Percentiles rank a stretch among this genome's conserved stretches.
Evolutionary conservation across 1,284 basidiomycete species (phyloP).

Genomic region (Garcileccinum viscosum): DNA sequence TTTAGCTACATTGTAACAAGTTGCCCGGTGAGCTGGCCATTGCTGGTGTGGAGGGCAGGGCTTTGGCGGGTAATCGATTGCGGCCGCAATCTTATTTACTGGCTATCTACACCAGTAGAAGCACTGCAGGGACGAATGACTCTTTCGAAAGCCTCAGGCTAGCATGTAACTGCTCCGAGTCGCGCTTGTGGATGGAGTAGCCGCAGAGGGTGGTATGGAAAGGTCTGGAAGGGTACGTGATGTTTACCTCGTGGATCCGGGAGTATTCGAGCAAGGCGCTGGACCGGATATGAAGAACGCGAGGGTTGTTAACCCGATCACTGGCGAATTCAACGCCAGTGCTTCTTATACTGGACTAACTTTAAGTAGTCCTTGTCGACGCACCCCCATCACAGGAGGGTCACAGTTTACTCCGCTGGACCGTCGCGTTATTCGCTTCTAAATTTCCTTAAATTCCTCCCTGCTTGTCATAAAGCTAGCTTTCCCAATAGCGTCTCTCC

Average conservation of each 20-base stretch:
- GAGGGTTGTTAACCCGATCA: slow-evolving; percentile 6
- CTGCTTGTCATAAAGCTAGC: neutral
- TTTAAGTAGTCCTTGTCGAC: neutral
- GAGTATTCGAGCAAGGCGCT: neutral
- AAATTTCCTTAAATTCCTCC: slow-evolving; percentile 34
- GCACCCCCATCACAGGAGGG: slow-evolving; percentile 7
- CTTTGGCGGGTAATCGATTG: too few species aligned
- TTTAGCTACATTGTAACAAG: neutral
- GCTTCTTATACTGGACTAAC: neutral
- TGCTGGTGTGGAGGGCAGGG: too few species aligned
- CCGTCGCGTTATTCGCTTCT: slow-evolving; percentile 30
- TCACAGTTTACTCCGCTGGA: neutral
- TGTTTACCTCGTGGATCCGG: neutral
- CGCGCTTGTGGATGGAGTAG: neutral
- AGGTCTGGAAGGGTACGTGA: neutral
- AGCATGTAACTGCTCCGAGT: neutral
- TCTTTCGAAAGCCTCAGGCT: neutral
- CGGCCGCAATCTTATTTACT: neutral
- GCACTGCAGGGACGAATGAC: neutral
- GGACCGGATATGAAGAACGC: neutral
- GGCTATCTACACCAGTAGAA: neutral
- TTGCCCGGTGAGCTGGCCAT: too few species aligned
- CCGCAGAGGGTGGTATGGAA: too few species aligned
- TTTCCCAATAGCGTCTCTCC: neutral
- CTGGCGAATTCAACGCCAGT: slow-evolving; percentile 13